Conservation (phyloP, 345 rosid species). For the Camelina sativa region DNA sequence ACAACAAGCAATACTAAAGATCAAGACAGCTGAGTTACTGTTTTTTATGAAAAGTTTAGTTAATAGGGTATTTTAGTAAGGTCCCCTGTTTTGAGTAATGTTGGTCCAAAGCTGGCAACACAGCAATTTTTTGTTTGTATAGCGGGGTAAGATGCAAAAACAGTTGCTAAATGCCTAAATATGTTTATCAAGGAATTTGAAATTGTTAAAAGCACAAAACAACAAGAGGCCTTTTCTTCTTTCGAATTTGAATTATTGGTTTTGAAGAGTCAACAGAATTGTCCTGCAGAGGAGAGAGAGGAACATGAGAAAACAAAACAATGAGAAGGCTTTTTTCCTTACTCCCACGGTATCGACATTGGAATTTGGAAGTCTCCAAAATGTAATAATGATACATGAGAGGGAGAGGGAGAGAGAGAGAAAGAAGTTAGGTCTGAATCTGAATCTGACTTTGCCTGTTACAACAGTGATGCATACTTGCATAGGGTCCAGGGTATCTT, state of each 20-base stretch:
- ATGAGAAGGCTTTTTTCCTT: slow-evolving; percentile 24
- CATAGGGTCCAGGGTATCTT: slow-evolving; percentile 34
- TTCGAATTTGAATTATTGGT: slow-evolving; percentile 32
- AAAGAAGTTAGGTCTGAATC: neutral
- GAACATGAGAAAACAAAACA: slow-evolving; percentile 24
- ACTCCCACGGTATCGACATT: slow-evolving; percentile 2
- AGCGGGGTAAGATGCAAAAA: slow-evolving; percentile 45
- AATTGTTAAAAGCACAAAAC: slow-evolving; percentile 20
- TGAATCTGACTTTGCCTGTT: slow-evolving; percentile 35
- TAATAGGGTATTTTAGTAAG: slow-evolving; percentile 23
- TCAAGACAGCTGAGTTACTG: neutral
- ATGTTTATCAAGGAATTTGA: slow-evolving; percentile 36
- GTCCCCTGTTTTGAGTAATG: slow-evolving; percentile 26
- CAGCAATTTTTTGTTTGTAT: slow-evolving; percentile 48
- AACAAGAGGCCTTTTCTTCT: neutral
- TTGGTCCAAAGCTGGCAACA: slow-evolving; percentile 34
- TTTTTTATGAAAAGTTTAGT: slow-evolving; percentile 26
- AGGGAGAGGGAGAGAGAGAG: neutral
- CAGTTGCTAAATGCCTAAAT: slow-evolving; percentile 22
- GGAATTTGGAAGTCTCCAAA: neutral
- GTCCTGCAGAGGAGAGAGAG: slow-evolving; percentile 17
- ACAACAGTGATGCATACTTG: slow-evolving; percentile 30
- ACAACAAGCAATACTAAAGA: slow-evolving; percentile 36
- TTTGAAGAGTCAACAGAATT: neutral
- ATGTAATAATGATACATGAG: slow-evolving; percentile 35